Evolutionary conservation across 345 rosid species (phyloP), one percentile per base, ranked within the genome.

Genomic region (Citrus reticulata): DNA sequence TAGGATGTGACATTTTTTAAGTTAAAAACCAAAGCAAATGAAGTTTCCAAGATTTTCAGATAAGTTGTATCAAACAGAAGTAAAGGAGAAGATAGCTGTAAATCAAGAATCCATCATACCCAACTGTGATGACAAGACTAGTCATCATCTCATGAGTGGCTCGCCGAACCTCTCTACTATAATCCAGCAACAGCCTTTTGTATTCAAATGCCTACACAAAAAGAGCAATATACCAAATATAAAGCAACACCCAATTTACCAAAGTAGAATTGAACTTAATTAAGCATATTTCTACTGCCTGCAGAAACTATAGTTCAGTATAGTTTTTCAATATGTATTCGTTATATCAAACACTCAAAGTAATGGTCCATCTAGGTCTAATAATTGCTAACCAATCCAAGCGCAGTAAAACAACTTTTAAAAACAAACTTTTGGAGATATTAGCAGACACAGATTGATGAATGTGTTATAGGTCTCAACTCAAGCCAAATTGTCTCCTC

Each of bases 101-200:
- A 59, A 20, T 32, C 20, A 65, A 37, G 72, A 81, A 75, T 76
- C 37, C 46, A 24, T 64, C 88, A 67, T 88, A 95, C 99, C 99
- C 97, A 16, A 92, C 88, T 74, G 89, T 82, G 74, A 81, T 80
- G 77, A 92, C 97, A 83, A 95, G 86, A 84, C 80, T 88, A 79
- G 86, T 84, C 99, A 94, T 95, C 76, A 93, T 85, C 40, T 92
- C 98, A 81, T 93, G 91, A 5, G 97, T 92, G 81, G 93, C 94
- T 75, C 94, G 97, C 65, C 99, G 97, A 85, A 95, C 98, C 72
- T 95, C 99, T 86, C 97, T 92, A 74, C 83, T 95, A 77, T 92
- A 95, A 82, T 95, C 99, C 85, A 95, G 61, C 84, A 95, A 80
- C 81, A 95, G 80, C 89, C 88, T 92, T 88, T 90, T 94, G 92